phyloP scores from a whole-genome alignment of 495 filamentous ascomycete species.

The Hypoxylon subgilvum region DNA sequence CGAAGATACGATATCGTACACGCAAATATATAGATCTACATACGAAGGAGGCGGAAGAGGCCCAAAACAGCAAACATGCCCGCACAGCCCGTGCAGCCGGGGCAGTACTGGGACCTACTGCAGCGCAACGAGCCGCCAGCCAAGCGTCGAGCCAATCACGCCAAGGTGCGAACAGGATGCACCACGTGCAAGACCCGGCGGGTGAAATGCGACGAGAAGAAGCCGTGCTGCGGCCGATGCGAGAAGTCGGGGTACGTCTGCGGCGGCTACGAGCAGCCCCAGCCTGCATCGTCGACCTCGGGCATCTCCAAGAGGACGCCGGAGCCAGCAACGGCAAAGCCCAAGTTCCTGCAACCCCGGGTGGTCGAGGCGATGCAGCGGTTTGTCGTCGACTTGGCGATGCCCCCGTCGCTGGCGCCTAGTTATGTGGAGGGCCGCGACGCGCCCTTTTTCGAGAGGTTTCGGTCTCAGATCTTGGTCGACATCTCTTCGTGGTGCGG shows the following conservation, averaged over 20 bases:
- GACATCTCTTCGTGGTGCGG: slow-evolving; percentile 31
- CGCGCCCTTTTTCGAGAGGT: slow-evolving; percentile 35
- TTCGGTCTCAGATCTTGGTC: slow-evolving; percentile 17
- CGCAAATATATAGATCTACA: no score
- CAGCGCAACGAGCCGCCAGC: slow-evolving; percentile 23
- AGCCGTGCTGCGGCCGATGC: slow-evolving; percentile 62
- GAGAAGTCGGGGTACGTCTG: slow-evolving; percentile 59
- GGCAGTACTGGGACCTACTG: slow-evolving; percentile 32
- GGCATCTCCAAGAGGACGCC: neutral
- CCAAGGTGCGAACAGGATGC: slow-evolving; percentile 44
- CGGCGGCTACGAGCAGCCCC: slow-evolving; percentile 55
- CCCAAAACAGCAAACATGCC: slow-evolving; percentile 17
- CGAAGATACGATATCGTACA: no score
- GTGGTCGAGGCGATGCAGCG: neutral
- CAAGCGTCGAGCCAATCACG: slow-evolving; percentile 25
- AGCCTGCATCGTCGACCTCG: neutral
- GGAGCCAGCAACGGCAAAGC: neutral
- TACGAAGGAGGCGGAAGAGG: no score
- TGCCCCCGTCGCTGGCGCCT: slow-evolving; percentile 22
- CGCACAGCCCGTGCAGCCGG: slow-evolving; percentile 16
- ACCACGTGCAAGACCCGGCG: slow-evolving; percentile 42
- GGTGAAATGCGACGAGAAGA: slow-evolving; percentile 66
- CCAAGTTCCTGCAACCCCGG: slow-evolving; percentile 7
- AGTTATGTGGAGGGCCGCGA: slow-evolving; percentile 30
- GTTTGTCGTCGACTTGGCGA: neutral